Base-by-base conservation (phyloP, 164 flowering plant species). In the Berberis vulgaris region DNA sequence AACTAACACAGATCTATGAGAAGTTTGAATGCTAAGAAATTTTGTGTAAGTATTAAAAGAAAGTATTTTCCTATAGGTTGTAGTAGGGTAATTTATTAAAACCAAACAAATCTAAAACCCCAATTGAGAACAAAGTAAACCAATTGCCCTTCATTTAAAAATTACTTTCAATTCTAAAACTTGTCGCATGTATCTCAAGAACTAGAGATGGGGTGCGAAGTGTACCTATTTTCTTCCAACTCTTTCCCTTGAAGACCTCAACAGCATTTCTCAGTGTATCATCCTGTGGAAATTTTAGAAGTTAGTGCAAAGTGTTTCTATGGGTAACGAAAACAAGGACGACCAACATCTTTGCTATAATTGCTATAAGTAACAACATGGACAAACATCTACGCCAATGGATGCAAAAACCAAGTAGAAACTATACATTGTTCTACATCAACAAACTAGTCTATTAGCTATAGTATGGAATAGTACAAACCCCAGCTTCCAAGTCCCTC, bases 221-320 rank as follows among this genome's bases (percentile, higher is more conserved):
- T 65, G 2, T 68, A 95, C 99, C 99, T 83, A 95, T 91, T 85
- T 82, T 91, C 81, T 95, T 95, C 99, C 99, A 95, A 69, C 80
- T 74, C 76, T 89, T 95, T 59, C 97, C 99, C 63, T 83, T 86
- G 71, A 64, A 95, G 65, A 54, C 54, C 52, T 78, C 69, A 66
- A 94, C 99, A 59, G 99, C 96, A 63, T 73, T 80, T 76, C 86
- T 78, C 67, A 94, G 73, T 45, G 87, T 85, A 68, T 94, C 97
- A 82, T 94, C 99, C 99, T 94, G 84, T 45, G 49, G 61, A 2
- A 47, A 47, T 2, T 47, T 7, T 11, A 47, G 50, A 47, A 11
- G 50, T 47, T 1, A 47, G 10, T 47, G 50, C 7, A 47, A 26
- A 26, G 26, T 26, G 9, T 6, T 11, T 47, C 9, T 47, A 47